These are phyloP conservation scores for Pseudogymnoascus sp. DNA, from an alignment of 2,329 filamentous ascomycete species.

Conservation along the genomic window DNA sequence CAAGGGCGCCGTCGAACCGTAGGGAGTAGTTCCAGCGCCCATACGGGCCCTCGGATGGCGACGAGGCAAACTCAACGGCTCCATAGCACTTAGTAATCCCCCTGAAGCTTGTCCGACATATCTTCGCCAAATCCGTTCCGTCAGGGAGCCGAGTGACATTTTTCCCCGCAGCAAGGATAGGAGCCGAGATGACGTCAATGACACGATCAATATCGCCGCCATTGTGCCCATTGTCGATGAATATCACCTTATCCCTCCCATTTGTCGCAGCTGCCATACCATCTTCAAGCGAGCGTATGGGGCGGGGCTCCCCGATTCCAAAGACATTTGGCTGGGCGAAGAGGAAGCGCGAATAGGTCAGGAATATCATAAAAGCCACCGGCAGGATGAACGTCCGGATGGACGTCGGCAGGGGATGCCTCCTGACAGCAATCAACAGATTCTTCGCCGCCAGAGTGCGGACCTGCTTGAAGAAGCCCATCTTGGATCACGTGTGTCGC, in stretches of 20 bases:
- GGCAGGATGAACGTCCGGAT: constrained; percentile 55
- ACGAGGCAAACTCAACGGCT: constrained; percentile 68
- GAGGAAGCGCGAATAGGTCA: constrained; percentile 71
- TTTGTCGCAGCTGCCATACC: constrained; percentile 52
- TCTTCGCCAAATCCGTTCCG: constrained; percentile 51
- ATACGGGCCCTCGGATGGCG: constrained; percentile 60
- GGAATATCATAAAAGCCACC: constrained; percentile 50
- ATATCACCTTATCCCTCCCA: constrained; percentile 62
- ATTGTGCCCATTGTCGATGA: constrained; percentile 66
- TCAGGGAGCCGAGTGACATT: constrained; percentile 46
- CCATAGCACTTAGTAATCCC: constrained; percentile 68
- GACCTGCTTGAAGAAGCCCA: constrained; percentile 49
- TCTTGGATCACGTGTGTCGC: constrained; percentile 21
- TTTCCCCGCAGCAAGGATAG: constrained; percentile 50
- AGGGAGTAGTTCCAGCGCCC: constrained; percentile 82
- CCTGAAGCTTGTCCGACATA: constrained; percentile 57
- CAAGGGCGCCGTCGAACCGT: constrained; percentile 65
- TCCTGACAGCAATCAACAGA: constrained; percentile 48
- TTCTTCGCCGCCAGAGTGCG: constrained; percentile 55
- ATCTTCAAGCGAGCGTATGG: constrained; percentile 57
- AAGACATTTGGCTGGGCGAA: constrained; percentile 71
- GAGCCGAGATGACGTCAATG: constrained; percentile 54
- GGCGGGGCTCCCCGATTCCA: constrained; percentile 58
- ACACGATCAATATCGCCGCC: constrained; percentile 67
- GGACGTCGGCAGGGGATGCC: constrained; percentile 45